Base-by-base conservation (phyloP, 1,284 basidiomycete genomes). In the Anthracocystis setariae region DNA sequence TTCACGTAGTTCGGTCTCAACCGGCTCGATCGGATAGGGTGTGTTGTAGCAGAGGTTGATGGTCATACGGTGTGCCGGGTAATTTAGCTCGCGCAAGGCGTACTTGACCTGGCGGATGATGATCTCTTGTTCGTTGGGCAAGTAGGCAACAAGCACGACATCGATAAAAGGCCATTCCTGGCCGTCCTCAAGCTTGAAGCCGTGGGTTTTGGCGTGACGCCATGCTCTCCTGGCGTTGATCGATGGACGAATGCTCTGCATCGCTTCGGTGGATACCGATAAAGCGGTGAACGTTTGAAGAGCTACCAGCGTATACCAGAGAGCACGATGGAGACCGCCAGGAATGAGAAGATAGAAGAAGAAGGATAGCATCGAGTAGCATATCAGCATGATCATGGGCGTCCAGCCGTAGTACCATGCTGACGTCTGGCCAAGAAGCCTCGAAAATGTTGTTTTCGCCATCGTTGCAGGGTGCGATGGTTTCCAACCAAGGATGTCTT, bases 41-140 rank as follows among this genome's bases (percentile, higher is more conserved):
- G 74, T 78, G 61, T 78, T 78, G 72, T 78, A 78, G 57, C 73
- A 76, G 27, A 78, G 65, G 44, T 77, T 76, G 73, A 79, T 66
- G 51, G 57, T 69, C 48, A 77, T 61, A 32, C 68, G 69, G 47
- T 66, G 46, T 8, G 54, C 40, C 3, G 77, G 73, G 54, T 79
- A 79, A 52, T 76, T 66, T 44, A 77, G 51, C 58, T 79, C 64
- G 20, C 66, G 66, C 23, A 79, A 60, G 12, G 68, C 67, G 39
- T 79, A 79, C 27, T 73, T 74, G 55, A 73, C 60, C 53, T 77
- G 76, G 2, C 73, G 60, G 59, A 74, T 67, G 65, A 78, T 78
- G 46, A 77, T 77, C 32, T 77, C 73, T 46, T 76, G 59, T 39
- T 79, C 77, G 56, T 77, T 77, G 33, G 73, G 76, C 17, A 77